Conservation (phyloP, 192 early-diverging fungal genomes). For the Jimgerdemannia lactiflua region DNA sequence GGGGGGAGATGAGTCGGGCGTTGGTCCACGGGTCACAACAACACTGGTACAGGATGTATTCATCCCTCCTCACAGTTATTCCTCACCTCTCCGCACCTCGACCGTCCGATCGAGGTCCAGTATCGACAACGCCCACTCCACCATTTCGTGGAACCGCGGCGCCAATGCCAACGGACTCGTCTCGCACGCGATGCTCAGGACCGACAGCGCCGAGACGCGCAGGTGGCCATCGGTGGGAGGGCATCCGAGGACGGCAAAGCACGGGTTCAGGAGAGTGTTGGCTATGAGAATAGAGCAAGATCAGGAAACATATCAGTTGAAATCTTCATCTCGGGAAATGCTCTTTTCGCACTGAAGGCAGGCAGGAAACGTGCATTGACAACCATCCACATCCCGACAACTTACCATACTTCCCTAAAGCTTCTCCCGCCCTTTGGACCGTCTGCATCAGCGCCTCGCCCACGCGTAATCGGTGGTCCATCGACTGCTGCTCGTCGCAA, state of each 20-base stretch:
- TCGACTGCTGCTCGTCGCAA: slow-evolving; percentile 21
- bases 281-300: slow-evolving; percentile 15
- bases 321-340: too few relatives aligned
- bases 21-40: background rate
- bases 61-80: slow-evolving; percentile 1
- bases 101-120: slow-evolving; percentile 59
- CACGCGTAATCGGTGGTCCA: slow-evolving; percentile 76
- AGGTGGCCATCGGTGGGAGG: slow-evolving; percentile 24
- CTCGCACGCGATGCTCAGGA: slow-evolving; percentile 66
- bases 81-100: slow-evolving; percentile 61
- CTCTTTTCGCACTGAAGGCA: too few relatives aligned
- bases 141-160: slow-evolving; percentile 60
- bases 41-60: background rate
- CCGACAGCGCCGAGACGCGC: slow-evolving; percentile 63
- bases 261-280: slow-evolving; percentile 27
- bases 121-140: slow-evolving; percentile 66
- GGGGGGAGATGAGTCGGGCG: background rate
- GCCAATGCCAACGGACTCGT: slow-evolving; percentile 69
- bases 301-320: background rate
- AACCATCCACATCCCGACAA: too few relatives aligned
- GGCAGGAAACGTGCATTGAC: too few relatives aligned
- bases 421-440: slow-evolving; percentile 76
- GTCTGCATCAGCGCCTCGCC: slow-evolving; percentile 91
- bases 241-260: slow-evolving; percentile 23
- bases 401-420: slow-evolving; percentile 70